Conservation (phyloP, 768 basidiomycete species). For the Hygrocybe punicea region DNA sequence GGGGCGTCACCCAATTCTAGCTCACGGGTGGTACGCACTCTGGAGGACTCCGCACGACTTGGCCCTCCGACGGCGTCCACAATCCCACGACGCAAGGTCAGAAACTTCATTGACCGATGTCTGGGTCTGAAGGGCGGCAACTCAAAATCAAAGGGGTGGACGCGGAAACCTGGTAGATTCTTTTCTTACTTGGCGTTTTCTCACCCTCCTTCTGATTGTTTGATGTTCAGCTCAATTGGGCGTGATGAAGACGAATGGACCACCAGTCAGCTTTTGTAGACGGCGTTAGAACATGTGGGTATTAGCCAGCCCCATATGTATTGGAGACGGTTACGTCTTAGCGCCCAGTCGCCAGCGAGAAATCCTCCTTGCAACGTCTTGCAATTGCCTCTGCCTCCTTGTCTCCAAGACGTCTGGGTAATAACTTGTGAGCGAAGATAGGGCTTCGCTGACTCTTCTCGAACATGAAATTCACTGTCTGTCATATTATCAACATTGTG, state of each 20-base stretch:
- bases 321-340: no score
- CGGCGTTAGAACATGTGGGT: no score
- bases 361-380: no score
- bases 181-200: not conserved
- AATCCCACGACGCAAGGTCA: conserved; percentile 47
- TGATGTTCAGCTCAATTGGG: conserved; percentile 51
- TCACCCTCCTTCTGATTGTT: not conserved
- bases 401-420: no score
- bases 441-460: no score
- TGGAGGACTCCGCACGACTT: conserved; percentile 28
- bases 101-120: conserved; percentile 51
- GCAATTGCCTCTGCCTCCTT: no score
- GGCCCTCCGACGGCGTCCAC: conserved; percentile 39
- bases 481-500: no score
- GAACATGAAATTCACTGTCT: no score
- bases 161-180: conserved; percentile 54
- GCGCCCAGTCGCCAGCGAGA: no score
- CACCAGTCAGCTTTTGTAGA: conserved; percentile 53
- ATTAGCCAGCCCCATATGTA: no score
- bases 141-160: conserved; percentile 50
- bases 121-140: conserved; percentile 45
- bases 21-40: conserved; percentile 50
- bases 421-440: no score
- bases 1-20: conserved; percentile 30
- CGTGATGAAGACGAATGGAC: conserved; percentile 50